phyloP scores from a whole-genome alignment of 768 basidiomycete species.

The Mycena haematopus region DNA sequence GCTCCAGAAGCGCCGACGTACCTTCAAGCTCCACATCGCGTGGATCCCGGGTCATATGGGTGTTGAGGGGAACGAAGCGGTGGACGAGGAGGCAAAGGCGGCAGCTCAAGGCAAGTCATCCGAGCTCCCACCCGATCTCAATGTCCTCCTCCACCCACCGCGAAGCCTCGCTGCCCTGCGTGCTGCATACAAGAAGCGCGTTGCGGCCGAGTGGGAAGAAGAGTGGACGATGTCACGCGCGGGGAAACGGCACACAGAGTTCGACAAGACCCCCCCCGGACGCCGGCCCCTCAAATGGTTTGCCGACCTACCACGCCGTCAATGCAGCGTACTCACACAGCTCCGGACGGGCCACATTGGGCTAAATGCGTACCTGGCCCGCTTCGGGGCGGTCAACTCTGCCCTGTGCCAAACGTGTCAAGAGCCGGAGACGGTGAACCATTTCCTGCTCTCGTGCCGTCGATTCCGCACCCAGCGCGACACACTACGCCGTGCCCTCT shows the following conservation, averaged over 20 bases:
- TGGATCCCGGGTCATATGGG: conserved; percentile 12
- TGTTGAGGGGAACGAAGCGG: conserved; percentile 29
- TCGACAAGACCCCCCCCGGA: conserved; percentile 3
- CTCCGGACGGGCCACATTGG: too few species aligned
- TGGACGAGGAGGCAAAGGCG: conserved; percentile 22
- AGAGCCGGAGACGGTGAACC: too few species aligned
- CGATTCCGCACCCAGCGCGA: too few species aligned
- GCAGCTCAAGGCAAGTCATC: conserved; percentile 8
- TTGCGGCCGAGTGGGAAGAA: neutral
- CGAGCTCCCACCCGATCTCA: neutral
- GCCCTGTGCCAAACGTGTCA: too few species aligned
- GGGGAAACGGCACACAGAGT: neutral
- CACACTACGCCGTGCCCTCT: too few species aligned
- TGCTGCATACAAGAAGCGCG: conserved; percentile 4
- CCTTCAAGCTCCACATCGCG: conserved; percentile 7
- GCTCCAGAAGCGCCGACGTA: neutral
- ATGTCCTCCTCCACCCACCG: neutral
- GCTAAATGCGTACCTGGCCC: too few species aligned
- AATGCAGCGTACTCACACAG: too few species aligned
- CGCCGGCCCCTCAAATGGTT: too few species aligned
- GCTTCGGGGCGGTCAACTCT: too few species aligned
- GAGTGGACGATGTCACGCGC: neutral
- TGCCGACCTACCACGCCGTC: too few species aligned
- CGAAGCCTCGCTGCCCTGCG: neutral
- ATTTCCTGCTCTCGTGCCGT: too few species aligned